A percentile compares a stretch with the other conserved stretches of the same genome.
Conservation (phyloP, 2,329 filamentous ascomycete genomes). For the Allantophomopsis cytisporea region DNA sequence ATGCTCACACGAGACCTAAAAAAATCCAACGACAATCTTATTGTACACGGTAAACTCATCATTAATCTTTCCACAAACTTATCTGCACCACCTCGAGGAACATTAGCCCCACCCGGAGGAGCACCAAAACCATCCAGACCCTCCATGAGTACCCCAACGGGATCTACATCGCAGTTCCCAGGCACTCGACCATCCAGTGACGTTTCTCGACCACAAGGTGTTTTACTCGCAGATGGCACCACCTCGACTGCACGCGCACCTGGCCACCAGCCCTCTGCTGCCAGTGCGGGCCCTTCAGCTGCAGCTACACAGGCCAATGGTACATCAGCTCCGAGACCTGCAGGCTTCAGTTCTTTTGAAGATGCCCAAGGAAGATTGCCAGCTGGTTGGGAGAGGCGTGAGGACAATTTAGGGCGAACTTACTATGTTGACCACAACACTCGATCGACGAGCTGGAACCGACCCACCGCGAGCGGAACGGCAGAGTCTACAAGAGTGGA, state of each 20-base stretch:
- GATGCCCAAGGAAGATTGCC: conserved; percentile 89
- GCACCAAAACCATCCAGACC: conserved; percentile 13
- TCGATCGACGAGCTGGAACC: conserved; percentile 88
- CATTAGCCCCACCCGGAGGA: conserved; percentile 11
- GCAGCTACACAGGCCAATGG: conserved; percentile 10
- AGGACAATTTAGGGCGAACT: conserved; percentile 87
- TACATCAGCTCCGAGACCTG: conserved; percentile 8
- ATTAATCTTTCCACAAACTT: conserved; percentile 93
- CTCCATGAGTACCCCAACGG: conserved; percentile 16
- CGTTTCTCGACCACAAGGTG: conserved; percentile 4
- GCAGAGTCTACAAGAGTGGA: conserved; percentile 64
- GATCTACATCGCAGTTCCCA: conserved; percentile 13
- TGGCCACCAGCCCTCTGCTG: conserved; percentile 18
- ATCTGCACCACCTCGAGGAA: conserved; percentile 48
- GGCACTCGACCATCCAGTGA: conserved; percentile 22
- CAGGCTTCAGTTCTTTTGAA: conserved; percentile 76
- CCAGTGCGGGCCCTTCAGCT: conserved; percentile 14
- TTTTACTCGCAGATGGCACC: conserved; percentile 16
- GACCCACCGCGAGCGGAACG: conserved; percentile 69
- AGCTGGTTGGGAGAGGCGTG: conserved; percentile 87
- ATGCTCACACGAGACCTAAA: conserved; percentile 97
- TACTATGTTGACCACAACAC: conserved; percentile 99
- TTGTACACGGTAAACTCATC: conserved; percentile 95
- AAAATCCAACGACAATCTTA: conserved; percentile 94
- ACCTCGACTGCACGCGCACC: conserved; percentile 16